phyloP scores from a whole-genome alignment of 805 yeast genomes.

The Debaryomyces tyrocola region DNA sequence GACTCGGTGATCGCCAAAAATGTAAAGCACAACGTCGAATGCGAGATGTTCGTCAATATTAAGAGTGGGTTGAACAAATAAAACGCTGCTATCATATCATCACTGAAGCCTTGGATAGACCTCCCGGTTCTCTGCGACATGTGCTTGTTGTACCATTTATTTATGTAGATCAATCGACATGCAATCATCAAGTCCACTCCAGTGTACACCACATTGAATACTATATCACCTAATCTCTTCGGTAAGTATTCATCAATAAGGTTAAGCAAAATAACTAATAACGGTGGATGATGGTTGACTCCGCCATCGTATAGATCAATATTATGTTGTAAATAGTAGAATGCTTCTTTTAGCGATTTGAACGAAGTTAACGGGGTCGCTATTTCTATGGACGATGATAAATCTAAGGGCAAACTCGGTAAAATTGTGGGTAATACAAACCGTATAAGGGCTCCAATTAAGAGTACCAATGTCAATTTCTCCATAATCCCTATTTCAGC shows the following conservation, averaged over 20 bases:
- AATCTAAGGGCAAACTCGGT: constrained; percentile 26
- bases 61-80: constrained; percentile 81
- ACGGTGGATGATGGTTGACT: constrained; percentile 82
- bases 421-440: constrained; percentile 34
- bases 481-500: constrained; percentile 14
- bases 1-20: constrained; percentile 54
- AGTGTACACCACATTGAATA: constrained; percentile 51
- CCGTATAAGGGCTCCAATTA: constrained; percentile 32
- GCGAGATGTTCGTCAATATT: constrained; percentile 65
- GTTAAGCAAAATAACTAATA: constrained; percentile 55
- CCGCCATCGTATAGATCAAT: constrained; percentile 81
- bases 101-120: constrained; percentile 23
- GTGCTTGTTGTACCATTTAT: constrained; percentile 37
- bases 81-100: constrained; percentile 55
- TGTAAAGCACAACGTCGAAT: constrained; percentile 63
- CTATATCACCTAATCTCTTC: constrained; percentile 10
- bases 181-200: constrained; percentile 60
- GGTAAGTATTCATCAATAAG: constrained; percentile 28
- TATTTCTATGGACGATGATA: constrained; percentile 51
- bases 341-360: constrained; percentile 44
- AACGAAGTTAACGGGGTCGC: constrained; percentile 76
- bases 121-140: constrained; percentile 16
- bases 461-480: constrained; percentile 20
- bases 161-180: constrained; percentile 49
- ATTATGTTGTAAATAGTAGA: constrained; percentile 55